Base-by-base conservation (phyloP, 495 filamentous ascomycete genomes). In the Hypoxylon perforatum region DNA sequence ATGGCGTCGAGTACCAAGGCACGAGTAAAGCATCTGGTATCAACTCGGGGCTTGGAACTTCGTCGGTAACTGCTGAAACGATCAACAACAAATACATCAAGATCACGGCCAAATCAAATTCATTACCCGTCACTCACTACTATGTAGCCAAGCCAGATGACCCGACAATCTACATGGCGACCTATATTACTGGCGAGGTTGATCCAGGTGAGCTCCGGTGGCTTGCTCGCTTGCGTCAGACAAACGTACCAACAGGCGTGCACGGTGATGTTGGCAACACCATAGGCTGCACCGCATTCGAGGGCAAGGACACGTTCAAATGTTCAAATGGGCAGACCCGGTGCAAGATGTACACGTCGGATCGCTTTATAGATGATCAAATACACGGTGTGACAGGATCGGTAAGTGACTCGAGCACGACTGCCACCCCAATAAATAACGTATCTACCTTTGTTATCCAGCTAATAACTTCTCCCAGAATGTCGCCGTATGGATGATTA, bases 291-390 rank as follows among this genome's bases (percentile, higher is more conserved):
- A 77, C 76, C 11, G 76, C 77, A 0, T 75, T 88, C 28, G 86
- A 88, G 60, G 86, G 86, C 23, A 82, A 80, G 9, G 86, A 88
- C 70, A 85, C 87, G 52, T 88, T 82, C 73, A 60, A 83, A 53
- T 76, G 74, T 45, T 80, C 86, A 5, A 73, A 81, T 33, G 82
- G 84, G 4, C 74, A 87, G 57, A 88, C 86, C 0, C 81, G 86
- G 22, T 84, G 80, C 77, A 89, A 89, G 76, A 88, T 89, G 78
- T 89, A 87, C 75, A 86, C 84, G 2, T 82, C 81, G 41, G 74
- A 87, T 51, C 80, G 84, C 0, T 88, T 88, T 64, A 88, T 89
- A 63, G 86, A 89, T 41, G 86, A 89, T 49, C 73, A 84, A 4
- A 76, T 82, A 10, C 81, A 60, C 77, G 87, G 75, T 78, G 86